These are phyloP conservation scores for Leptomonas seymouri DNA, from an alignment of 208 protist genomes.

Conservation along the genomic window DNA sequence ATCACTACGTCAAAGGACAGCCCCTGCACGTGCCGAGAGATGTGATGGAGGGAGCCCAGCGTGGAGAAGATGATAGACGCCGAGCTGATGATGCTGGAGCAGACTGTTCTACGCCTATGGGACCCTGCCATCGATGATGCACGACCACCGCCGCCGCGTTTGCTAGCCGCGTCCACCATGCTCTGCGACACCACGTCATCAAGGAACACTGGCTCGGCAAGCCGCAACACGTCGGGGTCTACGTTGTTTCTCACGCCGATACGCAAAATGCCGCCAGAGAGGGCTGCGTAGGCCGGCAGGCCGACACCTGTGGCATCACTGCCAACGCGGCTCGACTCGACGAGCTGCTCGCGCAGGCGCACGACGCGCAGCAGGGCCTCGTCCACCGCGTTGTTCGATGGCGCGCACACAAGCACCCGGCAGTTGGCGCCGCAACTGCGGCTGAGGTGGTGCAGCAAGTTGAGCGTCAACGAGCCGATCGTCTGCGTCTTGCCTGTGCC, in stretches of 20 bases:
- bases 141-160: not conserved
- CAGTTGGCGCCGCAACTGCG: constrained; percentile 1
- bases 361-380: constrained; percentile 74
- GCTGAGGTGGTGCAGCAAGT: constrained; percentile 65
- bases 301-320: not conserved
- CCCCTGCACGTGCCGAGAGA: constrained; percentile 37
- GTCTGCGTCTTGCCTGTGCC: constrained; percentile 94
- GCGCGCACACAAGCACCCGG: constrained; percentile 79
- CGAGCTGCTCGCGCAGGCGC: constrained; percentile 40
- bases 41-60: constrained; percentile 79
- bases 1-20: constrained; percentile 82
- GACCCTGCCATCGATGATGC: not conserved
- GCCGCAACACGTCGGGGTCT: constrained; percentile 54
- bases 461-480: constrained; percentile 67
- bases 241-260: constrained; percentile 73
- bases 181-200: constrained; percentile 51
- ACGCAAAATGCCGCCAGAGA: constrained; percentile 41
- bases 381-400: constrained; percentile 90
- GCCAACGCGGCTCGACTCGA: not conserved
- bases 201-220: constrained; percentile 58
- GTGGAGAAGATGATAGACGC: constrained; percentile 73
- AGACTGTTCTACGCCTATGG: not conserved
- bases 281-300: not conserved
- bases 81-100: constrained; percentile 39
- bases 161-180: not conserved